A percentile compares a stretch with the other conserved stretches of the same genome.
Evolutionary conservation across 208 protist genomes (phyloP).

Genomic region (Chromosphaera perkinsii): DNA sequence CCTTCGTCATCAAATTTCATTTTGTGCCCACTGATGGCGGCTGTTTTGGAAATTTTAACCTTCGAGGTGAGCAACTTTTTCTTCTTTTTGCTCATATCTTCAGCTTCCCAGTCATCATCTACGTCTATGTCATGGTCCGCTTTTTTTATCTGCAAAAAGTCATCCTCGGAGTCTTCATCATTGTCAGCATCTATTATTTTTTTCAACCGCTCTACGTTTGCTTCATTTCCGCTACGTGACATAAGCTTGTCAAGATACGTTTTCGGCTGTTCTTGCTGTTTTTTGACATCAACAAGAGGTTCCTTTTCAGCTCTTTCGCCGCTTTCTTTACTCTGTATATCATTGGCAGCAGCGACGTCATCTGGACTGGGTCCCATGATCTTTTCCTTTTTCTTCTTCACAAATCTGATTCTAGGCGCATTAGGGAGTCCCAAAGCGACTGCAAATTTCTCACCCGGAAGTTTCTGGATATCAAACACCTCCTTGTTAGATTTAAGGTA

Average conservation of each 20-base stretch:
- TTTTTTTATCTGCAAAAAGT: too few species aligned
- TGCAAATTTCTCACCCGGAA: slow-evolving; percentile 79
- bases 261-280: neutral
- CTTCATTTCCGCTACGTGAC: neutral
- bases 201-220: too few species aligned
- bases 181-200: too few species aligned
- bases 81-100: too few species aligned
- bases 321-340: slow-evolving; percentile 65
- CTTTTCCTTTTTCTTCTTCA: slow-evolving; percentile 14
- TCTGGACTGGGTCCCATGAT: slow-evolving; percentile 21
- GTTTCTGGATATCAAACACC: slow-evolving; percentile 80
- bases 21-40: too few species aligned
- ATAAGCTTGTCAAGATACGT: neutral
- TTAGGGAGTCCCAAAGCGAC: slow-evolving; percentile 80
- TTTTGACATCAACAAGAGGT: neutral
- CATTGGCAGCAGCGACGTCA: slow-evolving; percentile 70
- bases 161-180: too few species aligned
- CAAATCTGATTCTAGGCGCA: slow-evolving; percentile 82
- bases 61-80: too few species aligned
- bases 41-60: too few species aligned
- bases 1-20: too few species aligned
- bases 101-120: too few species aligned
- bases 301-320: slow-evolving; percentile 19
- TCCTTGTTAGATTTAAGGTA: slow-evolving; percentile 87
- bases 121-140: too few species aligned